These are phyloP conservation scores for Podospora pseudopauciseta DNA, from an alignment of 495 filamentous ascomycete genomes.

Conservation along the genomic window DNA sequence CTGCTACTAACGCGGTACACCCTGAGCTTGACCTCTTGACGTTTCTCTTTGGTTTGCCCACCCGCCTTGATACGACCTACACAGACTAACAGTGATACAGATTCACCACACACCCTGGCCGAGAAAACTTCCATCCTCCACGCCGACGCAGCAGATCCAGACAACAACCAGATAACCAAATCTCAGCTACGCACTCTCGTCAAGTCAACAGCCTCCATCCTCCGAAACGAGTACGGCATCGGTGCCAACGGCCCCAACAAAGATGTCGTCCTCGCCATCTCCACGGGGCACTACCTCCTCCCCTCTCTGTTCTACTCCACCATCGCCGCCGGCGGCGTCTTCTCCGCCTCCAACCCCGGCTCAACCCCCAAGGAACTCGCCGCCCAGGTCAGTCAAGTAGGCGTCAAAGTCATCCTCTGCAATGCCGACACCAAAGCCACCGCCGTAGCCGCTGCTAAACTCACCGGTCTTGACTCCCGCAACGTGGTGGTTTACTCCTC, in stretches of 20 bases:
- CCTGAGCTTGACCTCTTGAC: slow-evolving; percentile 17
- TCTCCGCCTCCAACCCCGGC: slow-evolving; percentile 41
- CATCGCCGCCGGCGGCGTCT: slow-evolving; percentile 51
- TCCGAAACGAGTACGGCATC: slow-evolving; percentile 47
- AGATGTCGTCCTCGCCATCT: slow-evolving; percentile 50
- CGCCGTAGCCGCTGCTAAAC: slow-evolving; percentile 58
- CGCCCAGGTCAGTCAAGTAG: slow-evolving; percentile 40
- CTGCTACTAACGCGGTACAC: slow-evolving; percentile 44
- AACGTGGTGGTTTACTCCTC: slow-evolving; percentile 36
- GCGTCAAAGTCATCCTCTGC: slow-evolving; percentile 53
- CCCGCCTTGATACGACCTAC: background rate
- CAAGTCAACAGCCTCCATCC: slow-evolving; percentile 43
- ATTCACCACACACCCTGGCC: slow-evolving; percentile 7
- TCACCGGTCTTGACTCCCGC: slow-evolving; percentile 49
- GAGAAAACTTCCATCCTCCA: slow-evolving; percentile 24
- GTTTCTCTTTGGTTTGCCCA: slow-evolving; percentile 17
- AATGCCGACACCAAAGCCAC: slow-evolving; percentile 47
- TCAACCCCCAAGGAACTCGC: slow-evolving; percentile 44
- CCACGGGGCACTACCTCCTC: slow-evolving; percentile 47
- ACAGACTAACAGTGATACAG: slow-evolving; percentile 3
- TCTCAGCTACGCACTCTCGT: slow-evolving; percentile 40
- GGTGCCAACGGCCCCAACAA: slow-evolving; percentile 45
- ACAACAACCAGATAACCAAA: slow-evolving; percentile 45
- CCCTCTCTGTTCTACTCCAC: slow-evolving; percentile 47
- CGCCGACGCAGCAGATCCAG: slow-evolving; percentile 46